Base-by-base conservation (phyloP, 2,329 filamentous ascomycete genomes). In the Pestalotiopsis sp. region DNA sequence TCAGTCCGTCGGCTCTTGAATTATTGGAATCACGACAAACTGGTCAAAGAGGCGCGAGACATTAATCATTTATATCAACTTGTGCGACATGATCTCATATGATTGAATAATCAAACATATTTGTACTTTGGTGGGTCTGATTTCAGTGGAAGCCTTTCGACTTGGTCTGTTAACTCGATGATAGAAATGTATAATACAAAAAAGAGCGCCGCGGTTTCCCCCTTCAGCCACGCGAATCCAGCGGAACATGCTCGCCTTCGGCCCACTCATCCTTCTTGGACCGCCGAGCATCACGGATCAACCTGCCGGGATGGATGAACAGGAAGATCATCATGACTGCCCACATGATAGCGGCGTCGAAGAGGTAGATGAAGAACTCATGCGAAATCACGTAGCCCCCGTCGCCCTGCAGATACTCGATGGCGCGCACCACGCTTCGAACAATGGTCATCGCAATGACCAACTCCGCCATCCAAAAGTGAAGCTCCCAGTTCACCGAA, bases 391-490 rank as follows among this genome's bases (percentile, higher is more conserved):
- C 71, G 9, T 80, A 82, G 0, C 83, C 83, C 0, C 67, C 73
- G 7, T 81, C 78, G 1, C 83, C 83, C 69, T 83, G 78, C 0
- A 80, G 69, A 68, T 86, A 87, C 72, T 87, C 85, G 4, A 86
- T 70, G 1, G 84, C 80, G 6, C 85, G 79, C 65, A 86, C 84
- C 23, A 85, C 70, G 63, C 81, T 83, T 57, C 85, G 76, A 4
- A 85, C 73, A 20, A 84, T 76, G 66, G 87, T 86, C 6, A 85
- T 72, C 0, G 70, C 61, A 57, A 79, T 81, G 2, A 76, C 75
- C 2, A 70, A 58, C 57, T 81, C 80, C 0, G 82, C 75, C 2
- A 76, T 74, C 25, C 68, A 66, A 14, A 83, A 75, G 56, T 73
- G 69, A 17, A 62, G 64, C 12, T 61, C 56, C 71, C 70, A 73